Evolutionary conservation across 768 basidiomycete species (phyloP), one percentile per base, ranked within the genome.

Genomic region (Lactifluus volemus): DNA sequence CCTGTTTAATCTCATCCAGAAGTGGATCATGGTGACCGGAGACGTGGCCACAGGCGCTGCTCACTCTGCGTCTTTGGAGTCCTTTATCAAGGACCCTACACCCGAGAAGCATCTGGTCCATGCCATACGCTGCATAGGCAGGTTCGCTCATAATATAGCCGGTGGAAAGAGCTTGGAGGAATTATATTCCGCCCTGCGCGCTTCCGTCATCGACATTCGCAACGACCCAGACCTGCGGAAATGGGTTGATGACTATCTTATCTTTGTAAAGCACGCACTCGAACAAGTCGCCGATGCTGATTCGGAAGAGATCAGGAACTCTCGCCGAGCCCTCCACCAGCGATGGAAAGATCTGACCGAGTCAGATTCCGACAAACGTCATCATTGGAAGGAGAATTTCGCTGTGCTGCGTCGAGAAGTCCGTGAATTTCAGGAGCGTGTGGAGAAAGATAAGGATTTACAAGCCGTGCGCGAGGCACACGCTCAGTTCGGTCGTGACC

Each of bases 71-170:
- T 79, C 81, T 0, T 74, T 89, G 39, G 76, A 79, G 14, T 76
- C 76, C 2, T 79, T 88, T 67, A 75, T 88, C 57, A 69, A 79
- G 9, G 86, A 89, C 53, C 79, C 83, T 17, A 82, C 85, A 0
- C 76, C 79, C 4, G 85, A 84, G 53, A 79, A 86, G 67, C 84
- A 86, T 63, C 69, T 87, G 30, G 73, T 79, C 49, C 75, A 77
- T 42, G 84, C 82, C 3, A 70, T 89, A 30, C 63, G 70, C 12
- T 70, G 70, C 38, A 61, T 79, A 0, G 73, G 73, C 39, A 65
- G 64, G 5, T 71, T 79, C n/a, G 68, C 81, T 42, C 80, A 84
- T 65, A 85, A 86, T 11, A 70, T 85, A 21, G 78, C 85, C 0
- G 73, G 70, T 5, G 73, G 74, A 21, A 79, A 74, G 54, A 75